These are phyloP conservation scores for Fusarium bulbicola DNA, from an alignment of 2,329 filamentous ascomycete genomes.

Conservation along the genomic window DNA sequence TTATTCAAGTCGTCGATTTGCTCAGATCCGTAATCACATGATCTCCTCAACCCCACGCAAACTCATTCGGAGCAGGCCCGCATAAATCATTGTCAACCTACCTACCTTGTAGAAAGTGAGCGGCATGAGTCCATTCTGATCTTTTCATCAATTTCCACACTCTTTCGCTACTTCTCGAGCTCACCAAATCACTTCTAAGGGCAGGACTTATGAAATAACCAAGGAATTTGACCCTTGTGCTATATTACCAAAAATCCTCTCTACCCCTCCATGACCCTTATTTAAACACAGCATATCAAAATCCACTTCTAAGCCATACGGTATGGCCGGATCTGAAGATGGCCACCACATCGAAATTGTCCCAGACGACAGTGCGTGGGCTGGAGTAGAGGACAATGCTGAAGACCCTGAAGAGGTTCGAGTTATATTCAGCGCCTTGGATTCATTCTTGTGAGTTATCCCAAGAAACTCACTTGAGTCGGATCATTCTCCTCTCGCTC, in stretches of 20 bases:
- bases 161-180: neutral
- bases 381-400: constrained; percentile 70
- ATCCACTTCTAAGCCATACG: constrained; percentile 7
- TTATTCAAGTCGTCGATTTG: neutral
- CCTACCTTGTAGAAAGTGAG: constrained; percentile 8
- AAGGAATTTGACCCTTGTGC: neutral
- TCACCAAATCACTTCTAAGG: neutral
- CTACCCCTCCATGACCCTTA: constrained; percentile 25
- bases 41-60: constrained; percentile 29
- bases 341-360: constrained; percentile 25
- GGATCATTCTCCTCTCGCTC: neutral
- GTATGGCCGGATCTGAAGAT: constrained; percentile 36
- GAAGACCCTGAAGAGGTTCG: constrained; percentile 81
- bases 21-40: constrained; percentile 30
- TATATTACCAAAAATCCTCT: neutral
- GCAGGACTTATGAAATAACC: too few relatives aligned
- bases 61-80: constrained; percentile 2
- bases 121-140: constrained; percentile 5
- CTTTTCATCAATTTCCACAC: neutral
- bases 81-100: constrained; percentile 17
- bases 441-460: constrained; percentile 73
- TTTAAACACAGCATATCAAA: constrained; percentile 14
- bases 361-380: constrained; percentile 60
- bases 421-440: constrained; percentile 82
- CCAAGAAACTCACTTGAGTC: neutral